Conservation (phyloP, 495 filamentous ascomycete genomes). For the Chaetomidium leptoderma region DNA sequence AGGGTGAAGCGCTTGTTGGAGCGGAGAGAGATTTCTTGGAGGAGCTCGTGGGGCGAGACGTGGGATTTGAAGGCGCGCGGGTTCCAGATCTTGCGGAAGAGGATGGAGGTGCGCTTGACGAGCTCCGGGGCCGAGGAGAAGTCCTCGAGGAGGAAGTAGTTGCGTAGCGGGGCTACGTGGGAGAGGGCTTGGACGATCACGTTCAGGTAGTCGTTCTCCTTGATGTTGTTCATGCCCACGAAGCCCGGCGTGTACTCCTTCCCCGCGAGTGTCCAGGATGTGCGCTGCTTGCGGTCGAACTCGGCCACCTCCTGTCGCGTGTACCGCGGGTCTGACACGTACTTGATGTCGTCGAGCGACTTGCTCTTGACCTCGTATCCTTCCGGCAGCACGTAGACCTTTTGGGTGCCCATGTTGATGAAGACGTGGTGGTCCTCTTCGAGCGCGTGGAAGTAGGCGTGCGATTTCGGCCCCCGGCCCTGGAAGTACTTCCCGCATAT, state of each 20-base stretch:
- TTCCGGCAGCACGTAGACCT: constrained; percentile 92
- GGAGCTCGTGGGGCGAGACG: constrained; percentile 93
- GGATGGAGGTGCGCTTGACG: constrained; percentile 75
- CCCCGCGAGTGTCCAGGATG: constrained; percentile 71
- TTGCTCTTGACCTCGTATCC: constrained; percentile 96
- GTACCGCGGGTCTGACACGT: constrained; percentile 90
- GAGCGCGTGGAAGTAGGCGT: constrained; percentile 96
- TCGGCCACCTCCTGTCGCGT: constrained; percentile 70
- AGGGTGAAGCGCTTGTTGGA: constrained; percentile 92
- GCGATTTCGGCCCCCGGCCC: constrained; percentile 85
- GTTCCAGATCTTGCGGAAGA: constrained; percentile 98
- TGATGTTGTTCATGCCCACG: constrained; percentile 99
- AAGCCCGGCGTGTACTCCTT: constrained; percentile 89
- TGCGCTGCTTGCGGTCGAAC: constrained; percentile 72
- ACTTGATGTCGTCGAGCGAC: constrained; percentile 97
- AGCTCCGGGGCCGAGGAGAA: constrained; percentile 54
- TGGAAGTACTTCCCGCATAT: constrained; percentile 98
- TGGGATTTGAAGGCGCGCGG: constrained; percentile 93
- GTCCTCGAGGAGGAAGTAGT: constrained; percentile 86
- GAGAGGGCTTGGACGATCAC: constrained; percentile 91
- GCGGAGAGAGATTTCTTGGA: constrained; percentile 86
- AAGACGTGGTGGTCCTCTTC: constrained; percentile 94
- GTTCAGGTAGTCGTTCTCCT: constrained; percentile 98
- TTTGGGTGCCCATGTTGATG: constrained; percentile 94
- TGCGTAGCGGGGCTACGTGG: constrained; percentile 84